phyloP scores from a whole-genome alignment of 768 basidiomycete genomes.

The Pulveroboletus sp. region DNA sequence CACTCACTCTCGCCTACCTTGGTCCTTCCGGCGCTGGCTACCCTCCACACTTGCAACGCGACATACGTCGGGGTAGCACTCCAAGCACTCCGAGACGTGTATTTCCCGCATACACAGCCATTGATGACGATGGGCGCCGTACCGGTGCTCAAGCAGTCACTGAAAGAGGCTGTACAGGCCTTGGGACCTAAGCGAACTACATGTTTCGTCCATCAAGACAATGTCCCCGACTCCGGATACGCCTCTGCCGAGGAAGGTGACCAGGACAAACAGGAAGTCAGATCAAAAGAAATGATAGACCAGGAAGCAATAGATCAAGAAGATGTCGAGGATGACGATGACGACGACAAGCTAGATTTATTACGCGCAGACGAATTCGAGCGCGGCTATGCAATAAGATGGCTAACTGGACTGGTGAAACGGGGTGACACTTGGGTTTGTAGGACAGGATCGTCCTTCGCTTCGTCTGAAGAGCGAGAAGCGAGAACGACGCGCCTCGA shows the following conservation, averaged over 20 bases:
- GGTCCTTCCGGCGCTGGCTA: conserved; percentile 54
- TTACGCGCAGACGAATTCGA: conserved; percentile 64
- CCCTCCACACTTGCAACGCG: conserved; percentile 35
- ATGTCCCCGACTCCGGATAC: conserved; percentile 70
- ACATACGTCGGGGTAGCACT: conserved; percentile 39
- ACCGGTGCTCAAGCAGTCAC: conserved; percentile 17
- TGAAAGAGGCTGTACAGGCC: conserved; percentile 15
- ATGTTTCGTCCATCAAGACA: conserved; percentile 34
- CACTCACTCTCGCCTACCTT: conserved; percentile 38
- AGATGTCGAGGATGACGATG: not conserved
- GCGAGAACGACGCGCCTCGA: conserved; percentile 46
- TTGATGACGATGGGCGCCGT: not conserved
- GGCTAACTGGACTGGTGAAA: conserved; percentile 67
- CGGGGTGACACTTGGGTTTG: conserved; percentile 51
- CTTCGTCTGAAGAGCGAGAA: conserved; percentile 34
- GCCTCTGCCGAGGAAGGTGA: conserved; percentile 68
- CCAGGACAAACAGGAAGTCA: conserved; percentile 26
- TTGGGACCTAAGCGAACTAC: conserved; percentile 22
- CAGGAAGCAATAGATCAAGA: conserved; percentile 5
- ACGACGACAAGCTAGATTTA: conserved; percentile 34
- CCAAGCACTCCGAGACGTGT: conserved; percentile 43
- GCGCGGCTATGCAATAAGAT: conserved; percentile 61
- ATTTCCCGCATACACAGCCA: conserved; percentile 39
- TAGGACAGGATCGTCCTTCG: conserved; percentile 12
- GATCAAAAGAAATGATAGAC: conserved; percentile 12